Evolutionary conservation across 2,329 filamentous ascomycete genomes (phyloP).

Genomic region (Arthroderma sp.): DNA sequence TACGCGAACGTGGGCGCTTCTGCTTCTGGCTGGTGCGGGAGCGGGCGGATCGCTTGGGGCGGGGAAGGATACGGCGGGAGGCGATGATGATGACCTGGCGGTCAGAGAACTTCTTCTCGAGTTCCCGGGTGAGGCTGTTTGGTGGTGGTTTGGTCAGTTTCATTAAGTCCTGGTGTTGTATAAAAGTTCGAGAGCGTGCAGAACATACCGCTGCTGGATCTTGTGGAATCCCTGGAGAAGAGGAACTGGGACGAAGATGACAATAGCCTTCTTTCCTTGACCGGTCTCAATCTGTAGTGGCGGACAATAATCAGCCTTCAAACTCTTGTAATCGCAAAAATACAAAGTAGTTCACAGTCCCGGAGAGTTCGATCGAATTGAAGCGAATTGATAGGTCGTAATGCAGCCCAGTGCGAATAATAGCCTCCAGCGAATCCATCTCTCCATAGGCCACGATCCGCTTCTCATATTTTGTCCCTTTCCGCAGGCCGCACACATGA

Average conservation of each 20-base stretch:
- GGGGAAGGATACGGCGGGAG: conserved; percentile 95
- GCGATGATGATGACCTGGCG: conserved; percentile 98
- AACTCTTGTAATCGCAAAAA: not conserved
- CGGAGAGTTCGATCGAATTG: too few relatives aligned
- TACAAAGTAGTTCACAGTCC: too few relatives aligned
- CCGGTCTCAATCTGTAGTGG: conserved; percentile 86
- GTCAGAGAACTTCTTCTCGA: conserved; percentile 99
- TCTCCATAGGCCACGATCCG: too few relatives aligned
- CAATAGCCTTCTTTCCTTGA: conserved; percentile 99
- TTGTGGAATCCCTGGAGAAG: conserved; percentile 98
- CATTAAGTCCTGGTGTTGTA: not conserved
- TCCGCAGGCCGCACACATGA: too few relatives aligned
- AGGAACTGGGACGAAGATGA: conserved; percentile 99
- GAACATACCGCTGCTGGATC: conserved; percentile 93
- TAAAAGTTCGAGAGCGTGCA: not conserved
- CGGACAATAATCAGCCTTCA: conserved; percentile 17
- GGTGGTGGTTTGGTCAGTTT: conserved; percentile 1
- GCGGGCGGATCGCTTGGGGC: conserved; percentile 95
- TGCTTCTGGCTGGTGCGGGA: conserved; percentile 92
- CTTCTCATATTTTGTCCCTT: too few relatives aligned
- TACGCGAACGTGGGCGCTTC: conserved; percentile 97
- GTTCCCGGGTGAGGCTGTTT: conserved; percentile 87
- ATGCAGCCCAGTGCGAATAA: not conserved
- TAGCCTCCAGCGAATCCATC: too few relatives aligned
- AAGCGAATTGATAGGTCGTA: too few relatives aligned